A percentile compares a stretch with the other conserved stretches of the same genome.
Conservation (phyloP, 176 grass and related monocot species). For the Chloris gayana region DNA sequence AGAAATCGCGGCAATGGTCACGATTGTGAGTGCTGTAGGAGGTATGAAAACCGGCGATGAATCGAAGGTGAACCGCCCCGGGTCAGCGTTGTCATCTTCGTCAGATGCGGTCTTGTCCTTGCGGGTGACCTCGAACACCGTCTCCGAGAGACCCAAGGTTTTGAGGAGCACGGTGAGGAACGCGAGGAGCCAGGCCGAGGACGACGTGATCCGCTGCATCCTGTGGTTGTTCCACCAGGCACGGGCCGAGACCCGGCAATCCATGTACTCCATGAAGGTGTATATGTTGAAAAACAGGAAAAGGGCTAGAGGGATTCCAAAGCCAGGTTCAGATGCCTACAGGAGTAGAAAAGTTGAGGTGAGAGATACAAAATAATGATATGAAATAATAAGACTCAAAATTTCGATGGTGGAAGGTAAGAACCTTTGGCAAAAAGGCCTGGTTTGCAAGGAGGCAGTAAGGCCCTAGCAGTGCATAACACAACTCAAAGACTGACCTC, state of each 20-base stretch:
- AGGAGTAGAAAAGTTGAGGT: not conserved
- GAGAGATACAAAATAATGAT: not conserved
- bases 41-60: slow-evolving; percentile 49
- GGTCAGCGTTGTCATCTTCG: not conserved
- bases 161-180: slow-evolving; percentile 57
- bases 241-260: slow-evolving; percentile 26
- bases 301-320: slow-evolving; percentile 5
- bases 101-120: slow-evolving; percentile 35
- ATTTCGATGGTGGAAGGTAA: not conserved
- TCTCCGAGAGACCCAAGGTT: slow-evolving; percentile 51
- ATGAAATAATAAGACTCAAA: not conserved
- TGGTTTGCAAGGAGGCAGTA: slow-evolving; percentile 49
- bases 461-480: slow-evolving; percentile 50
- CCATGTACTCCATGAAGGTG: slow-evolving; percentile 45
- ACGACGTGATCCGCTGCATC: slow-evolving; percentile 47
- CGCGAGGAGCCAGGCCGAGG: slow-evolving; percentile 46
- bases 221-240: slow-evolving; percentile 68
- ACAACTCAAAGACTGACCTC: slow-evolving; percentile 43
- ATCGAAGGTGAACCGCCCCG: slow-evolving; percentile 59
- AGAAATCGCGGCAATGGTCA: slow-evolving; percentile 7
- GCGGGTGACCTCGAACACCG: slow-evolving; percentile 55
- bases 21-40: slow-evolving; percentile 19
- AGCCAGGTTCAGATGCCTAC: slow-evolving; percentile 43
- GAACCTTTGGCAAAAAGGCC: slow-evolving; percentile 58
- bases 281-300: slow-evolving; percentile 38